A percentile compares a stretch with the other conserved stretches of the same genome.
Evolutionary conservation across 257 asterid species (phyloP).

Genomic region (Vinca minor): DNA sequence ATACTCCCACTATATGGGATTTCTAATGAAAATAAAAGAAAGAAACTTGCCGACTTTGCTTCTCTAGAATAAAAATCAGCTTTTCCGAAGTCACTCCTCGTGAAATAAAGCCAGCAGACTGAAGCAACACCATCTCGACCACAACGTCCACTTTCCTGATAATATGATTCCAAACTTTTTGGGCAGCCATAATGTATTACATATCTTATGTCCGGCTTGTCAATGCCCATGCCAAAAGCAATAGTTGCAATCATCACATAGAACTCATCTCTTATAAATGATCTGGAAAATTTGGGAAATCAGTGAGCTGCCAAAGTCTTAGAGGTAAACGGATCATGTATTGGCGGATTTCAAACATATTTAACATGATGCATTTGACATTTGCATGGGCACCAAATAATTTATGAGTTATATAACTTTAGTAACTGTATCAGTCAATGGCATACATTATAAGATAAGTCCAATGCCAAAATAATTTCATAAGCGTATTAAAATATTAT

Average conservation of each 20-base stretch:
- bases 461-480: neutral
- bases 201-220: constrained; percentile 83
- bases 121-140: constrained; percentile 95
- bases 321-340: neutral
- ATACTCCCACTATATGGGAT: constrained; percentile 4
- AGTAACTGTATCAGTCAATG: neutral
- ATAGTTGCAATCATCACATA: constrained; percentile 92
- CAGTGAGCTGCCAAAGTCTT: constrained; percentile 7
- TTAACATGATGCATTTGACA: neutral
- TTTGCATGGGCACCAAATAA: neutral
- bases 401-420: neutral
- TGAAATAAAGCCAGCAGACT: constrained; percentile 71
- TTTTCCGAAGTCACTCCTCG: constrained; percentile 73
- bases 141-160: constrained; percentile 98
- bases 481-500: constrained; percentile 1
- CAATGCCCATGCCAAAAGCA: constrained; percentile 99
- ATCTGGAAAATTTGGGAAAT: constrained; percentile 41
- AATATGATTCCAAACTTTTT: constrained; percentile 93
- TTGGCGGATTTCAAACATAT: neutral
- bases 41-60: constrained; percentile 57
- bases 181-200: constrained; percentile 97
- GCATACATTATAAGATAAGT: constrained; percentile 2
- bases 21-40: constrained; percentile 15
- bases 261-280: constrained; percentile 87
- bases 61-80: constrained; percentile 79